A percentile compares a stretch with the other conserved stretches of the same genome.
Evolutionary conservation across 371 early-diverging fungal genomes (phyloP).

Genomic region (Dinochytrium kinnereticum): DNA sequence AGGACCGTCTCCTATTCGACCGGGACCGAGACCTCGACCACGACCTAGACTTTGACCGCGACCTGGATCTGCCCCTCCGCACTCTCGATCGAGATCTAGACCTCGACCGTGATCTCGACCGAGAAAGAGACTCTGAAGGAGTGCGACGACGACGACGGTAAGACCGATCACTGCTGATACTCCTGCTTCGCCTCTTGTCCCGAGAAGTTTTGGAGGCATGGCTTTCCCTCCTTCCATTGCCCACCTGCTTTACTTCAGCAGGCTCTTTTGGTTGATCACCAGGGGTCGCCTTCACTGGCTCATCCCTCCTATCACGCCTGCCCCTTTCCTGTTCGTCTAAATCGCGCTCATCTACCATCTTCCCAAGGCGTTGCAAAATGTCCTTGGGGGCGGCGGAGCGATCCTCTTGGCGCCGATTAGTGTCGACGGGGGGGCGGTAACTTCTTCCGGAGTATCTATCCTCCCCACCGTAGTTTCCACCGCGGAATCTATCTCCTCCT

Average conservation of each 20-base stretch:
- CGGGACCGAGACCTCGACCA: background rate
- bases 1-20: background rate
- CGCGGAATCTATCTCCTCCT: background rate
- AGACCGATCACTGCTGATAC: background rate
- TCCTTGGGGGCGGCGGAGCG: too few species aligned
- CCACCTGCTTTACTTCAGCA: too few species aligned
- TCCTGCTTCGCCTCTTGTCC: constrained; percentile 4
- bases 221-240: too few species aligned
- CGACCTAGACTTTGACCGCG: background rate
- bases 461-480: background rate
- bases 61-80: too few species aligned
- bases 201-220: too few species aligned
- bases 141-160: background rate
- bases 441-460: background rate
- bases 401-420: too few species aligned
- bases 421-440: too few species aligned
- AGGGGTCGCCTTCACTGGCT: too few species aligned
- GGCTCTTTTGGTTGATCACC: background rate
- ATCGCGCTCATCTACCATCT: too few species aligned
- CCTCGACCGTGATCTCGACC: constrained; percentile 12
- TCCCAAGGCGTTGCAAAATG: too few species aligned
- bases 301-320: too few species aligned
- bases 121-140: background rate
- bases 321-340: too few species aligned
- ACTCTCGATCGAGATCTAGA: background rate